Evolutionary conservation across 2,329 filamentous ascomycete genomes (phyloP).

Genomic region (Teratosphaeria nubilosa): DNA sequence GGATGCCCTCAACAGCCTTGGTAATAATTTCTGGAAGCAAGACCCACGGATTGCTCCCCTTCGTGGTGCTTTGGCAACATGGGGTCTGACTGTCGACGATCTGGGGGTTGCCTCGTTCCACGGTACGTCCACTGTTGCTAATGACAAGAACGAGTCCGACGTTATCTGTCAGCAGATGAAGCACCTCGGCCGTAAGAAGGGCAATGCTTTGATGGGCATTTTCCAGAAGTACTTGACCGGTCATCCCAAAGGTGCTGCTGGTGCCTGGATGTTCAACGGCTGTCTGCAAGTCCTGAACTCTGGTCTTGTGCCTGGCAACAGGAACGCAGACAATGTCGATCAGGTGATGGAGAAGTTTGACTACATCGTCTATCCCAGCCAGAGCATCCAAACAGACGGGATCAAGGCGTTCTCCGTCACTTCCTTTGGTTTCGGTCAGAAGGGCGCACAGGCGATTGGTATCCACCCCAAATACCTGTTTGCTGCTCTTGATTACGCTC

Average conservation of each 20-base stretch:
- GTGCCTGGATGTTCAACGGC: slow-evolving; percentile 99
- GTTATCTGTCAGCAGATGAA: slow-evolving; percentile 94
- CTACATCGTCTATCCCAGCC: slow-evolving; percentile 93
- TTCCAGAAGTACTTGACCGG: slow-evolving; percentile 99
- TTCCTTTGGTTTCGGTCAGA: slow-evolving; percentile 98
- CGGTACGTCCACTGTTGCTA: slow-evolving; percentile 94
- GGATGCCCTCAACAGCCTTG: slow-evolving; percentile 82
- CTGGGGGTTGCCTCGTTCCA: slow-evolving; percentile 95
- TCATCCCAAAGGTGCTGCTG: slow-evolving; percentile 97
- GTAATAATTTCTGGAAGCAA: slow-evolving; percentile 98
- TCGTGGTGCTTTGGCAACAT: slow-evolving; percentile 89
- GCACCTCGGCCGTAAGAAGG: slow-evolving; percentile 90
- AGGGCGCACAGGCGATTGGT: slow-evolving; percentile 94
- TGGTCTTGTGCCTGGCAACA: slow-evolving; percentile 90
- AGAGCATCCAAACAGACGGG: slow-evolving; percentile 91
- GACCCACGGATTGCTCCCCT: slow-evolving; percentile 89
- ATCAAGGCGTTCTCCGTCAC: slow-evolving; percentile 98
- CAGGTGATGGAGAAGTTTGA: slow-evolving; percentile 95
- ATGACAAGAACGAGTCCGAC: slow-evolving; percentile 98
- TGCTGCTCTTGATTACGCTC: slow-evolving; percentile 79
- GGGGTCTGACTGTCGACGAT: slow-evolving; percentile 96
- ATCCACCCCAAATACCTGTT: slow-evolving; percentile 94
- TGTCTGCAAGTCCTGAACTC: slow-evolving; percentile 90
- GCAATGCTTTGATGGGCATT: slow-evolving; percentile 89
- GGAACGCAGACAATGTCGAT: slow-evolving; percentile 96